Evolutionary conservation across 169 alveolate genomes (phyloP), one percentile per base, ranked within the genome.

Genomic region (Eimeria falciformis): DNA sequence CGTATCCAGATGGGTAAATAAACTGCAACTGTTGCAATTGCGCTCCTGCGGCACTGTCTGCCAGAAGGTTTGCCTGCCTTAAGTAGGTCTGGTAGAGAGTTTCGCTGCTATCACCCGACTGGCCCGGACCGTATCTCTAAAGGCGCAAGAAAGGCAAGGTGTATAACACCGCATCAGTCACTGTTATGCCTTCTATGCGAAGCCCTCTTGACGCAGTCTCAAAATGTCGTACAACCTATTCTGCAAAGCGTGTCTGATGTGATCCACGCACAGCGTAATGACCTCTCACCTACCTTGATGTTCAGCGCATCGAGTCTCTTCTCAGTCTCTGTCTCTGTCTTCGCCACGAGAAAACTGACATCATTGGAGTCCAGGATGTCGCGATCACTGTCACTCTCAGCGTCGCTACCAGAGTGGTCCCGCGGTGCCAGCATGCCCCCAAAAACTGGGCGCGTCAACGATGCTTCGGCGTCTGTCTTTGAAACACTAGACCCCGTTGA

Each of bases 271-370:
- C 40, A 2, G 40, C 40, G 40, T 33, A 33, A 33, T 33, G 40
- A 33, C 40, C 0, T 1, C 9, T 5, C 65, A 17, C n/a, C n/a
- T 23, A 62, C 75, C 75, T 62, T 62, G 23, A 62, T 62, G 75
- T 62, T 62, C 53, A 79, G 73, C 12, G 71, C 88, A 5, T 55
- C 21, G 27, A 79, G 45, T 12, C 88, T 46, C 53, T 50, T 79
- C 29, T 79, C 88, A 6, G 88, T 79, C 71, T 79, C 88, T 27
- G 88, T 79, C 47, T 21, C 58, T 9, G 88, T 25, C 73, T 79
- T 79, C 18, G 88, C 88, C 25, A 45, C 73, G 5, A 45, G 56
- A 37, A 79, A 79, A 53, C 88, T 79, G 21, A 79, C 88, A 50
- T 79, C 88, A 3, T 46, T 50, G 25, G 75, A 79, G 33, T 25